Evolutionary conservation across 108 stramenopile genomes (phyloP), one percentile per base, ranked within the genome.

Genomic region (Stephanodiscus minutulus): DNA sequence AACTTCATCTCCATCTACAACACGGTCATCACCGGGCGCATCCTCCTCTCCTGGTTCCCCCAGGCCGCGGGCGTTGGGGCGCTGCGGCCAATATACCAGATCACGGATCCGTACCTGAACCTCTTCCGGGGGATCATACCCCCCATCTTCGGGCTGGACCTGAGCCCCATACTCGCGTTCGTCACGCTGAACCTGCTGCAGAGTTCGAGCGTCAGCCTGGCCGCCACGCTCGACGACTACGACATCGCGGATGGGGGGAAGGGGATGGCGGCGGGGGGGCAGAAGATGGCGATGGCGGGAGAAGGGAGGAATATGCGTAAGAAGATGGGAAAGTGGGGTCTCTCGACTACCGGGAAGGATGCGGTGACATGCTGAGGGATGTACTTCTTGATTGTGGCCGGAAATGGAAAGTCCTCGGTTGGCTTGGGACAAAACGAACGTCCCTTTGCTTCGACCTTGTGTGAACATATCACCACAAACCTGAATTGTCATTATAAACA

Each of bases 61-160:
- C 90, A 92, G 81, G 91, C 93, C 17, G 86, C 90, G 56, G 83
- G 79, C 31, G 81, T 88, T 27, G 87, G 56, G 3, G 68, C 63
- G 29, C 18, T 12, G 12, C 27, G 7, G 46, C 21, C 59, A 1
- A 17, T 60, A 41, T 74, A 61, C 61, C 79, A 84, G 21, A 90
- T 97, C 39, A 96, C 97, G 0, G 97, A 96, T 88, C 95, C 95
- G 7, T 96, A 91, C 73, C 69, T 97, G 46, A 97, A 96, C 68
- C 66, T 91, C 41, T 97, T 96, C 66, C 84, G 94, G 5, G 91
- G 90, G 3, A 79, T 91, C 27, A 90, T 93, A 57, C 94, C 94
- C 21, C 88, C 91, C 7, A 62, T 96, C 22, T 90, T 88, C 80
- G 94, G 94, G 22, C 66, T 96, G 70, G 94, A 96, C 71, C 68